A percentile compares a stretch with the other conserved stretches of the same genome.
phyloP scores from a whole-genome alignment of 345 rosid species.

The Cardamine occulta region DNA sequence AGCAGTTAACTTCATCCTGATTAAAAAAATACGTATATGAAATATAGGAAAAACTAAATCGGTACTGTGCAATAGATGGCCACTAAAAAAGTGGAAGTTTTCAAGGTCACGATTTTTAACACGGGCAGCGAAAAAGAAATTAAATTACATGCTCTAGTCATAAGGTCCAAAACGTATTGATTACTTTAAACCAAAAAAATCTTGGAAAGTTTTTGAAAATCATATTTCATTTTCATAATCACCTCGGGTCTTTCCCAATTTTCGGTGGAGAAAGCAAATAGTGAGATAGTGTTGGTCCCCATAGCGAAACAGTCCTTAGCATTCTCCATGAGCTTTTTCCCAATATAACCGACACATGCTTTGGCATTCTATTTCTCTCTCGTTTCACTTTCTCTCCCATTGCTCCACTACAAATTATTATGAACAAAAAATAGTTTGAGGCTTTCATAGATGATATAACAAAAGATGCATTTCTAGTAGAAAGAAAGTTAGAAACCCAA shows the following conservation, averaged over 20 bases:
- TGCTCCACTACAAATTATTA: constrained; percentile 5
- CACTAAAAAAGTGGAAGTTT: not conserved
- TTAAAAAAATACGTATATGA: not conserved
- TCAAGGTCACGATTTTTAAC: not conserved
- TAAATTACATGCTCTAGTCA: not conserved
- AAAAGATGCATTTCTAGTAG: not conserved
- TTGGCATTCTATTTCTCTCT: constrained; percentile 51
- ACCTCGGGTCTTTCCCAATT: constrained; percentile 81
- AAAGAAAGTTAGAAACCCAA: not conserved
- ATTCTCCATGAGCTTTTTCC: constrained; percentile 54
- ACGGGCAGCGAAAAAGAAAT: not conserved
- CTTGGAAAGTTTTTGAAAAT: not conserved
- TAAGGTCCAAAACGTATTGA: not conserved
- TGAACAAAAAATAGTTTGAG: not conserved
- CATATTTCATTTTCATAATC: not conserved
- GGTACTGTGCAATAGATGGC: not conserved
- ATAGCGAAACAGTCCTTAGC: constrained; percentile 51
- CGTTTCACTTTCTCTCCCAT: constrained; percentile 36
- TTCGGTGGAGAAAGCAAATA: constrained; percentile 74
- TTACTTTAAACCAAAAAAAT: not conserved
- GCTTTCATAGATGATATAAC: not conserved
- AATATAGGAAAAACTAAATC: not conserved
- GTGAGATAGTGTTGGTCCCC: constrained; percentile 66
- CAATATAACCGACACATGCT: constrained; percentile 79
- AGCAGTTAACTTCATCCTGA: constrained; percentile 66